Evolutionary conservation across 2,329 filamentous ascomycete genomes (phyloP).

Genomic region (Drechslerella stenobrocha): DNA sequence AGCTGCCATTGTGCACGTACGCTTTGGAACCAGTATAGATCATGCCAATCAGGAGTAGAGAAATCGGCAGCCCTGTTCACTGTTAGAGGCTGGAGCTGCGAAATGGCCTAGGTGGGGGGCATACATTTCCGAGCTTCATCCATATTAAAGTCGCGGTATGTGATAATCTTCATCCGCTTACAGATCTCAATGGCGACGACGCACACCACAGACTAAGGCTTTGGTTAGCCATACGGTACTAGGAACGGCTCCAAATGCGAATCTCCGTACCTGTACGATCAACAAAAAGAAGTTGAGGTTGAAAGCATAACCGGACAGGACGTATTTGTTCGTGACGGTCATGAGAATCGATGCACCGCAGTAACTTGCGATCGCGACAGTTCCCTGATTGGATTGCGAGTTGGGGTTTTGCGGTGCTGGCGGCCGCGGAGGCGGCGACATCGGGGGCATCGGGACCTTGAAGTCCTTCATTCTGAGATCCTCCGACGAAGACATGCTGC

Average conservation of each 20-base stretch:
- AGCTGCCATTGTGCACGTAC: constrained; percentile 5
- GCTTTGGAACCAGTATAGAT: constrained; percentile 98
- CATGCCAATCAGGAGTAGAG: constrained; percentile 94
- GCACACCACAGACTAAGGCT: constrained; percentile 79
- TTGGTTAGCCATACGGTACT: constrained; percentile 1
- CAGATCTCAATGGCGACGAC: constrained; percentile 78
- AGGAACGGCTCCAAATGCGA: not conserved
- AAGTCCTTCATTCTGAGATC: constrained; percentile 47
- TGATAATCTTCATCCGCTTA: constrained; percentile 81
- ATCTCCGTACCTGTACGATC: constrained; percentile 72
- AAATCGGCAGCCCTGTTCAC: constrained; percentile 84
- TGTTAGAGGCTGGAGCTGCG: constrained; percentile 13
- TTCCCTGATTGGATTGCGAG: constrained; percentile 11
- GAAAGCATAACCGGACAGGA: constrained; percentile 85
- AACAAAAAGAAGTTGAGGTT: constrained; percentile 97
- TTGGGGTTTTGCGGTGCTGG: constrained; percentile 34
- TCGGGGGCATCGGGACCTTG: constrained; percentile 43
- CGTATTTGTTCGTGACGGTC: constrained; percentile 99
- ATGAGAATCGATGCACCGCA: constrained; percentile 96
- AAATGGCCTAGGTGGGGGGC: constrained; percentile 54
- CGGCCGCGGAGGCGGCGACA: constrained; percentile 46
- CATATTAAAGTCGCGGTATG: constrained; percentile 77
- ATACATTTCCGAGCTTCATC: constrained; percentile 91
- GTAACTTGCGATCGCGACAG: constrained; percentile 80
- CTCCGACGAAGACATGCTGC: constrained; percentile 40